Evolutionary conservation across 257 asterid species (phyloP), one percentile per base, ranked within the genome.

Genomic region (Lavandula angustifolia): DNA sequence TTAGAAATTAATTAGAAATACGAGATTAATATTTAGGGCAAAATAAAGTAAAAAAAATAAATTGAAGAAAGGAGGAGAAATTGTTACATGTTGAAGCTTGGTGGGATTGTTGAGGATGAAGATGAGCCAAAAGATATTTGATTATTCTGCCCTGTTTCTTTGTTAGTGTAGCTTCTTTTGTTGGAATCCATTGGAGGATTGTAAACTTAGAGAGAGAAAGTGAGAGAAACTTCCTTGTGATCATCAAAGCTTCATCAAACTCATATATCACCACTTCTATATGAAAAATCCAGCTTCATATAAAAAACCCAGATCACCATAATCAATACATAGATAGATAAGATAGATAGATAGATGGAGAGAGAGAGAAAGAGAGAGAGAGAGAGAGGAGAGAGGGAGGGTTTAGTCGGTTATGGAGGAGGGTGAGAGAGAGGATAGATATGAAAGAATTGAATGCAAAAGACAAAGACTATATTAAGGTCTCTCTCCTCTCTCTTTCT

Each of bases 71-170:
- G 10, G n/a, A 11, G 7, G 54, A 7, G 0, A 22, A 63, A 34
- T 10, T 29, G 63, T 58, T 79, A 83, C 95, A 90, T 72, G 54
- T 57, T 77, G 83, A 74, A 87, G 71, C 58, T 67, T 22, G 67
- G 68, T 3, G 85, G 88, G 29, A 82, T 64, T 60, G 71, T 35
- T 53, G 89, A 46, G 5, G 91, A 78, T 2, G 94, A 71, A 0
- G 88, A 67, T 3, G 81, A 48, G 56, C 82, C 90, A 49, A 87
- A 85, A 2, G 95, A 79, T 22, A 83, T 87, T 72, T 85, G 94
- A 72, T 81, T 76, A 11, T 35, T 53, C 7, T 63, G 80, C 27
- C 22, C 38, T 5, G 64, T 41, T 64, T 69, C 75, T 35, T 69
- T 70, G 75, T 14, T 47, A 32, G 3, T 16, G 35, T 7, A 63